Conservation (phyloP, 73 alveolate genomes). For the Paramecium tetraurelia region DNA sequence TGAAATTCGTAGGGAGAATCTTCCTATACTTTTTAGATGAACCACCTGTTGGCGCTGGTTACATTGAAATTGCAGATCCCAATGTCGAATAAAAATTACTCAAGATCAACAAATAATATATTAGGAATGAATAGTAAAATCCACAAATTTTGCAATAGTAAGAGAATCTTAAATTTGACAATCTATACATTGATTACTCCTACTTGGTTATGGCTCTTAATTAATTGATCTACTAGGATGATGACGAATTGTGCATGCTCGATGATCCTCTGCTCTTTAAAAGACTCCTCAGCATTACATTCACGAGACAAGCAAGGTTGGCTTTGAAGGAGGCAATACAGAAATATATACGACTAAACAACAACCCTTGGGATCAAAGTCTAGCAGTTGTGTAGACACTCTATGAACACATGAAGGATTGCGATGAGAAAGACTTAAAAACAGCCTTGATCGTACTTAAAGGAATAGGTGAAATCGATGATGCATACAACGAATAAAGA, state of each 20-base stretch:
- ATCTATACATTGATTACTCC: neutral
- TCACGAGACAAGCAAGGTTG: neutral
- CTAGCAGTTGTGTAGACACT: neutral
- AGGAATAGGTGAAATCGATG: constrained; percentile 40
- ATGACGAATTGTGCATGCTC: constrained; percentile 21
- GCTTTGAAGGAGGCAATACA: neutral
- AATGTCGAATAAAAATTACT: neutral
- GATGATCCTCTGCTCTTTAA: neutral
- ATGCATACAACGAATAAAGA: constrained; percentile 14
- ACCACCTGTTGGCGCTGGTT: constrained; percentile 47
- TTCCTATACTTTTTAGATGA: constrained; percentile 1
- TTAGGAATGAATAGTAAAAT: neutral
- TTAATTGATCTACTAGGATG: neutral
- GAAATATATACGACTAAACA: neutral
- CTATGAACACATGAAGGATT: constrained; percentile 38
- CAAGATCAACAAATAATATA: neutral
- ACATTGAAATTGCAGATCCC: neutral
- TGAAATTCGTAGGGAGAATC: constrained; percentile 54
- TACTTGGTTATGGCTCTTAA: neutral
- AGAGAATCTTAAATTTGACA: neutral
- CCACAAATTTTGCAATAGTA: neutral
- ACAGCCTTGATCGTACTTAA: neutral
- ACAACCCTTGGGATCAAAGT: constrained; percentile 22
- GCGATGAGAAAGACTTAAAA: constrained; percentile 36
- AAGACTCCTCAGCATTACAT: neutral